Evolutionary conservation across 1,284 basidiomycete genomes (phyloP).

Genomic region (Puccinia novopanici): DNA sequence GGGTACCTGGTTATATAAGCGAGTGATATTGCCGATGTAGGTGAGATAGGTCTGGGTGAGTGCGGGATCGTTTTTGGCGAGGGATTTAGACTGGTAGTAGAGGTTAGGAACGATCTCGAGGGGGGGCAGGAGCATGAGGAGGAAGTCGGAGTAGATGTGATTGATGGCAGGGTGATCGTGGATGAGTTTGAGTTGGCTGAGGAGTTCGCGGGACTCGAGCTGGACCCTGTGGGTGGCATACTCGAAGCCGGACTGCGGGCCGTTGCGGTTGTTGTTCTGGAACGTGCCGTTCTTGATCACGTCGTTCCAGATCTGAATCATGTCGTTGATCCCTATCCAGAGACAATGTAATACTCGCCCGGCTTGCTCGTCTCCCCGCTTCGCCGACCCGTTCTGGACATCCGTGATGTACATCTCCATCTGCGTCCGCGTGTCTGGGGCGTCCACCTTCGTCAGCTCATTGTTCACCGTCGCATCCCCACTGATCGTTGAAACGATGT

Average conservation of each 20-base stretch:
- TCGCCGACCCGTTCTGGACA: background rate
- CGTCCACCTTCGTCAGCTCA: conserved; percentile 14
- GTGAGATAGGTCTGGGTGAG: conserved; percentile 4
- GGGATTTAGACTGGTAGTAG: conserved; percentile 32
- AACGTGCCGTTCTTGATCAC: conserved; percentile 40
- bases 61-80: background rate
- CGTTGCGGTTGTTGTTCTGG: background rate
- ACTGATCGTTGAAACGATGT: background rate
- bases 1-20: conserved; percentile 23
- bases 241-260: conserved; percentile 16
- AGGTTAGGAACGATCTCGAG: conserved; percentile 45
- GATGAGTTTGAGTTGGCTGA: conserved; percentile 3
- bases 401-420: conserved; percentile 26
- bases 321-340: conserved; percentile 37
- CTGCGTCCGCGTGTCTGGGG: conserved; percentile 31
- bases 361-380: background rate
- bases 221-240: conserved; percentile 9
- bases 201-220: background rate
- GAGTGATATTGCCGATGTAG: conserved; percentile 26
- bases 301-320: conserved; percentile 47
- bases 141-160: conserved; percentile 10
- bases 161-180: conserved; percentile 11
- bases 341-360: conserved; percentile 16
- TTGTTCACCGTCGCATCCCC: conserved; percentile 41
- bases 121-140: conserved; percentile 31